Base-by-base conservation (phyloP, 305 asterid genomes). In the Salvia sclarea region DNA sequence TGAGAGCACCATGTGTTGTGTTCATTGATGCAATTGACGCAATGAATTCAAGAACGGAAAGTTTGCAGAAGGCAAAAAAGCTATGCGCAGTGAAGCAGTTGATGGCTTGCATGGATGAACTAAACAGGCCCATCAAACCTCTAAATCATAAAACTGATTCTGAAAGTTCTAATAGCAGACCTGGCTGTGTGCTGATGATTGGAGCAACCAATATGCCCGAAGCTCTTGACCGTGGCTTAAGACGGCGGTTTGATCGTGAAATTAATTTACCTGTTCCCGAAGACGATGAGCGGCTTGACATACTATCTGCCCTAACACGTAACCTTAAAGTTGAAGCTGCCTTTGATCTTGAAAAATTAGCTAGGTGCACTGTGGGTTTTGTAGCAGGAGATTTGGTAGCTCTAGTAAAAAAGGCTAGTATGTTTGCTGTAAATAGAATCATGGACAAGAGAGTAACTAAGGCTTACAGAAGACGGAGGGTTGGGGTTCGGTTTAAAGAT, bases 11-110 rank as follows among this genome's bases (percentile, higher is more conserved):
- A 25, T 93, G 97, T 17, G 84, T 93, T 64, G 90, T 93, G 61
- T 93, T 93, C 75, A 93, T 93, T 66, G 98, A 93, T 66, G 96
- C 88, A 76, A 90, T 93, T 28, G 98, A 92, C 74, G 88, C 97
- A 18, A 85, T 92, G 70, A 92, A 93, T 80, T 81, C 95, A 12
- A 90, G 86, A 79, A 84, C 96, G 79, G 97, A 90, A 75, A 90
- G 79, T 68, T 71, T 80, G 53, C 86, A 87, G 74, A 80, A 92
- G 78, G 93, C 79, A 77, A 85, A 85, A 93, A 95, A 88, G 75
- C 75, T 81, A 13, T 91, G 96, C 10, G 85, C 86, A 68, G 97
- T 92, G 45, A 83, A 95, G 35, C 95, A 90, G 72, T 79, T 92
- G 78, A 84, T 90, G 88, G 80, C 86, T 0, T 92, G 96, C 85